A percentile compares a stretch with the other conserved stretches of the same genome.
phyloP scores from a whole-genome alignment of 1,284 basidiomycete genomes.

The Puccinia polysora region DNA sequence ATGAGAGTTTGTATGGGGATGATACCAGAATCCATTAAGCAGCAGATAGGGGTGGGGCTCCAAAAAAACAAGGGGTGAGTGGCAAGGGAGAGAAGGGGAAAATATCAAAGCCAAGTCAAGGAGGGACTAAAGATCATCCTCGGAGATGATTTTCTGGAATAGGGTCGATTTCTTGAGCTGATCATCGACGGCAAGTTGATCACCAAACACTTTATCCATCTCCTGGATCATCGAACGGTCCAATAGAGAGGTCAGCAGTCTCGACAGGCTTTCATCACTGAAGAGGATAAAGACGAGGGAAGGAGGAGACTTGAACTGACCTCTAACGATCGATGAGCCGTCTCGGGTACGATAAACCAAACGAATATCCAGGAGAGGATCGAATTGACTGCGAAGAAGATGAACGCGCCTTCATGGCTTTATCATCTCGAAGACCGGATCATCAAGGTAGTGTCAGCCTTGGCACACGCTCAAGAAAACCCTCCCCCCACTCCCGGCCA shows the following conservation, averaged over 20 bases:
- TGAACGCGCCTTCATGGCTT: conserved; percentile 44
- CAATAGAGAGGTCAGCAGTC: neutral
- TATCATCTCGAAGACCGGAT: neutral
- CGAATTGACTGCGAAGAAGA: conserved; percentile 45
- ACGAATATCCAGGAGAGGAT: conserved; percentile 43
- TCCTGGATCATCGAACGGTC: conserved; percentile 8
- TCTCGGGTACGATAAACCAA: conserved; percentile 45
- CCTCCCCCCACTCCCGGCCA: no score
- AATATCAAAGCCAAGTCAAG: no score
- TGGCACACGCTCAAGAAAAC: neutral
- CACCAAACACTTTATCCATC: conserved; percentile 43
- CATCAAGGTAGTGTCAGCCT: neutral
- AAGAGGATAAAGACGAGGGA: neutral
- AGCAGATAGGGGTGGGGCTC: no score
- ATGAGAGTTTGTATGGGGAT: no score
- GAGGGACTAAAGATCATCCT: no score
- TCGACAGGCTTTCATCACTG: neutral
- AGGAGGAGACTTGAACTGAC: conserved; percentile 11
- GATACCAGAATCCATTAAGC: no score
- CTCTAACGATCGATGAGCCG: conserved; percentile 32
- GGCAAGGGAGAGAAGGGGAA: no score
- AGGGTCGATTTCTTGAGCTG: conserved; percentile 7
- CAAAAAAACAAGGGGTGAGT: no score
- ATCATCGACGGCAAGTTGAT: conserved; percentile 11
- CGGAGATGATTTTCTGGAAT: neutral